These are phyloP conservation scores for Chlorella variabilis DNA, from an alignment of 163 green algal genomes.

Conservation along the genomic window DNA sequence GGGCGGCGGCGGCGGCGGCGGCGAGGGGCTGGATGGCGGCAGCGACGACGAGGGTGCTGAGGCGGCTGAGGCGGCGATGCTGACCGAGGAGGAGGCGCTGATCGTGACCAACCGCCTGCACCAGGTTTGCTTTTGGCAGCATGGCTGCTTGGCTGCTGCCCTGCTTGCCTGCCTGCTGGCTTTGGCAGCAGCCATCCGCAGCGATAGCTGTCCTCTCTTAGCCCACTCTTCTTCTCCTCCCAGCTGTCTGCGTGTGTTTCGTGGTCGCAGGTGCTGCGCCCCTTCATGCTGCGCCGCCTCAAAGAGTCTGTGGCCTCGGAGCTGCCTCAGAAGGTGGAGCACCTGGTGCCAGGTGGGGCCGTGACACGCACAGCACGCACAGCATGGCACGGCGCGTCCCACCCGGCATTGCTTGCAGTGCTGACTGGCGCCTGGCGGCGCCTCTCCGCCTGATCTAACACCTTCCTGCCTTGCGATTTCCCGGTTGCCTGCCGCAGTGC, in stretches of 20 bases:
- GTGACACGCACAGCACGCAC: not conserved
- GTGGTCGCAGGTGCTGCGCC: constrained; percentile 85
- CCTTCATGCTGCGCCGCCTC: constrained; percentile 94
- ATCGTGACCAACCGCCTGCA: constrained; percentile 92
- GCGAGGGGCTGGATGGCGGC: not conserved
- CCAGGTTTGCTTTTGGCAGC: constrained; percentile 62
- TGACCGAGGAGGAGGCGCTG: constrained; percentile 84
- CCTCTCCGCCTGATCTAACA: no score
- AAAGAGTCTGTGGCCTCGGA: constrained; percentile 86
- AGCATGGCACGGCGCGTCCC: not conserved
- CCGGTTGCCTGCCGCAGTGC: not conserved
- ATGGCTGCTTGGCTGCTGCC: not conserved
- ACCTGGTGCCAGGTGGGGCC: constrained; percentile 11
- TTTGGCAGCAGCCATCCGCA: not conserved
- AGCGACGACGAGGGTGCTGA: constrained; percentile 37
- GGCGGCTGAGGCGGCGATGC: constrained; percentile 47
- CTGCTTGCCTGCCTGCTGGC: no score
- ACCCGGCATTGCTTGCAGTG: no score
- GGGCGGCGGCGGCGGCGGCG: not conserved
- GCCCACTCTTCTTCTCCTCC: no score
- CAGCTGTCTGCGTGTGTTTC: no score
- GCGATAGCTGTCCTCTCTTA: no score
- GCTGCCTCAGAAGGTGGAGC: constrained; percentile 80
- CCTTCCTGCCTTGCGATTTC: no score
- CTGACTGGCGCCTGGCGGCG: no score